phyloP scores from a whole-genome alignment of 495 filamentous ascomycete genomes.

The Hypoxylon fragiforme region DNA sequence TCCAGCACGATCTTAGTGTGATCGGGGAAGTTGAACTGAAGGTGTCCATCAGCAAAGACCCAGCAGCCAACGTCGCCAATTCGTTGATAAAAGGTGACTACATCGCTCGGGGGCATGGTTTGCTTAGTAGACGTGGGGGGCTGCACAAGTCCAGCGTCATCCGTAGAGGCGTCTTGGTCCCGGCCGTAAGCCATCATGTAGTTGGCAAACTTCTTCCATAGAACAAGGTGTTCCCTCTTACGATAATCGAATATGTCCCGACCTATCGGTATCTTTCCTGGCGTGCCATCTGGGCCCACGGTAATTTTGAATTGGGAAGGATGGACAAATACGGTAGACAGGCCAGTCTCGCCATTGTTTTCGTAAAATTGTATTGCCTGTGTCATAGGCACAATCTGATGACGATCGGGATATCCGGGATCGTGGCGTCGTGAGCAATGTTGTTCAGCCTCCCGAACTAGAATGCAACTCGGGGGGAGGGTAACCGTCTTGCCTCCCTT shows the following conservation, averaged over 20 bases:
- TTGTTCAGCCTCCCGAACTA: slow-evolving; percentile 67
- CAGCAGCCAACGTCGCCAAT: slow-evolving; percentile 86
- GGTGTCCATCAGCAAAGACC: slow-evolving; percentile 84
- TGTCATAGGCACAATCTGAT: slow-evolving; percentile 67
- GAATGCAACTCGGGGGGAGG: slow-evolving; percentile 65
- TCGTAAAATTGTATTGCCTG: slow-evolving; percentile 78
- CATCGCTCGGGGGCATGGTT: slow-evolving; percentile 55
- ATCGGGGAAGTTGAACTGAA: slow-evolving; percentile 96
- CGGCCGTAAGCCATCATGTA: slow-evolving; percentile 78
- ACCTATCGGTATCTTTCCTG: slow-evolving; percentile 56
- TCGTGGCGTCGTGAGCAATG: slow-evolving; percentile 60
- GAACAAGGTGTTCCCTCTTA: slow-evolving; percentile 71
- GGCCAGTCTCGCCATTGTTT: slow-evolving; percentile 66
- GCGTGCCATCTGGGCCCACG: slow-evolving; percentile 53
- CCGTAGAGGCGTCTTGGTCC: slow-evolving; percentile 52
- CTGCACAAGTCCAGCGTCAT: slow-evolving; percentile 50
- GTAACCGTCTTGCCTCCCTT: slow-evolving; percentile 49
- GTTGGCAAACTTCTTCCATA: slow-evolving; percentile 91
- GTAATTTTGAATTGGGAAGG: slow-evolving; percentile 62
- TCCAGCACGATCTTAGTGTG: slow-evolving; percentile 92
- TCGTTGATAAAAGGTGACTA: slow-evolving; percentile 86
- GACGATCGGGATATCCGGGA: slow-evolving; percentile 58
- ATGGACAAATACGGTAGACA: slow-evolving; percentile 63
- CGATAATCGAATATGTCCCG: slow-evolving; percentile 64
- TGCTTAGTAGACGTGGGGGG: slow-evolving; percentile 51